These are phyloP conservation scores for Cinnamomum chago DNA, from an alignment of 164 flowering plant genomes.

Conservation along the genomic window DNA sequence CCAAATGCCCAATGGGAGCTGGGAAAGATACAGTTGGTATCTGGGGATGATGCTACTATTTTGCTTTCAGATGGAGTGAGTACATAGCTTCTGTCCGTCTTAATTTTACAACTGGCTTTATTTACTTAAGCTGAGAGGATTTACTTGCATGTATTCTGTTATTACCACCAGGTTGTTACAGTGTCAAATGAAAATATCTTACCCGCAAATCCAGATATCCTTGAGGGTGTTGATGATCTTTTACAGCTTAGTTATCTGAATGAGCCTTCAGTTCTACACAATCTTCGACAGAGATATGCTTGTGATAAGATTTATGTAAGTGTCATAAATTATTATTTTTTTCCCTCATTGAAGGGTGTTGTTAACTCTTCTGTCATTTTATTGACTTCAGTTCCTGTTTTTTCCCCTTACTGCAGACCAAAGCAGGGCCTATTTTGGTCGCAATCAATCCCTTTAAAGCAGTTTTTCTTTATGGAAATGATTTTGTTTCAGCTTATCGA, in stretches of 20 bases:
- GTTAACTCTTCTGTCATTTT: neutral
- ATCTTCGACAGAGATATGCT: slow-evolving; percentile 65
- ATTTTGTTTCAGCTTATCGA: slow-evolving; percentile 46
- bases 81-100: slow-evolving; percentile 9
- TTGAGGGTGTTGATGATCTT: slow-evolving; percentile 87
- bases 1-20: slow-evolving; percentile 57
- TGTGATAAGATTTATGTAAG: slow-evolving; percentile 72
- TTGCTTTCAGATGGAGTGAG: slow-evolving; percentile 69
- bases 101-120: neutral
- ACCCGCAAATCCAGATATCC: slow-evolving; percentile 87
- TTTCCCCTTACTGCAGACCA: slow-evolving; percentile 47
- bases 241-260: slow-evolving; percentile 86
- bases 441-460: slow-evolving; percentile 91
- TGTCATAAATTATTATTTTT: neutral
- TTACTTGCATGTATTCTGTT: neutral
- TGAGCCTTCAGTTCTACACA: slow-evolving; percentile 94
- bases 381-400: slow-evolving; percentile 5
- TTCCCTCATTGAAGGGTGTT: neutral
- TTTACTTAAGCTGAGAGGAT: neutral
- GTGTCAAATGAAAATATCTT: slow-evolving; percentile 51
- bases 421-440: slow-evolving; percentile 92
- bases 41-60: slow-evolving; percentile 57
- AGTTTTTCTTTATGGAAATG: slow-evolving; percentile 52
- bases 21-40: slow-evolving; percentile 71
- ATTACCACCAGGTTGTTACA: slow-evolving; percentile 43